Conservation (phyloP, 2,329 filamentous ascomycete species). For the Lizonia empirigonia region DNA sequence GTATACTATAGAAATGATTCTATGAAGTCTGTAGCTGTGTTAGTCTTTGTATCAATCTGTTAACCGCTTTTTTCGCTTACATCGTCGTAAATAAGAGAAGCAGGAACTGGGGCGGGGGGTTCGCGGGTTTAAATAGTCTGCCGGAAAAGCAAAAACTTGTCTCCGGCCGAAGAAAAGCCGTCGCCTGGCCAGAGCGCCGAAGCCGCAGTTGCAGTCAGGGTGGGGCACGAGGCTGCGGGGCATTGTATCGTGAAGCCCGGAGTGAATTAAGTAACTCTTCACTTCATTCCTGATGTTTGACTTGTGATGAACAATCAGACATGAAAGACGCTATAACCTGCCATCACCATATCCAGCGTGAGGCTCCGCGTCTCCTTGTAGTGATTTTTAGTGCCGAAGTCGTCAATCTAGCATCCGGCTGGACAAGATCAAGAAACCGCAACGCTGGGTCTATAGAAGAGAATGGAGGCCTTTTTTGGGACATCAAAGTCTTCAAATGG, state of each 20-base stretch:
- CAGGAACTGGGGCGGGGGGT: no score
- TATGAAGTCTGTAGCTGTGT: slow-evolving; percentile 28
- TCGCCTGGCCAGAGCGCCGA: slow-evolving; percentile 1
- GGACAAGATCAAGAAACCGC: not conserved
- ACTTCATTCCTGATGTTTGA: not conserved
- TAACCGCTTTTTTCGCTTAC: not conserved
- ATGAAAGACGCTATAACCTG: no score
- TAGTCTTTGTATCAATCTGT: no score
- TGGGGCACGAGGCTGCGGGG: slow-evolving; percentile 20
- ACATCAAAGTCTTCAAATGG: no score
- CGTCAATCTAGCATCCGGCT: not conserved
- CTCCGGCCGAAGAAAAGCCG: slow-evolving; percentile 1
- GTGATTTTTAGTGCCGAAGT: not conserved
- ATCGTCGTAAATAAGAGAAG: slow-evolving; percentile 9
- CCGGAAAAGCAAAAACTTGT: not conserved
- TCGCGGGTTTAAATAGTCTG: no score
- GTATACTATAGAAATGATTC: slow-evolving; percentile 88
- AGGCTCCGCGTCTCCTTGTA: not conserved
- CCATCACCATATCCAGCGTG: no score
- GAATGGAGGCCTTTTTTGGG: no score
- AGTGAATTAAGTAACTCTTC: not conserved
- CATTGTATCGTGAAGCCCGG: not conserved
- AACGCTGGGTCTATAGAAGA: no score
- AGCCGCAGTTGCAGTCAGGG: slow-evolving; percentile 18
- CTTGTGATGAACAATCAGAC: not conserved